Base-by-base conservation (phyloP, 176 grass and related monocot genomes). In the Aegilops bicornis region DNA sequence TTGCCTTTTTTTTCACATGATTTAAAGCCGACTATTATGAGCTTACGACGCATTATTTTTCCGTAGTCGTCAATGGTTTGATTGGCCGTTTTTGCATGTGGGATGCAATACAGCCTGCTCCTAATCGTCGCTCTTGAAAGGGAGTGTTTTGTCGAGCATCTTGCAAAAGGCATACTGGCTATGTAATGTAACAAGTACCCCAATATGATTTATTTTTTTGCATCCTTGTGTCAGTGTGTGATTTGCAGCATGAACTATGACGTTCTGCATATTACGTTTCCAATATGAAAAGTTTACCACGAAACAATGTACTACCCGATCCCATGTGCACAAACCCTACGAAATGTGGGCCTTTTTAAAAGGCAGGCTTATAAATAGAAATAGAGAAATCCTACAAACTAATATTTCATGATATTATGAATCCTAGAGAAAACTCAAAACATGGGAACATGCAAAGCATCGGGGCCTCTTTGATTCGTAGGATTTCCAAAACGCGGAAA, bases 11-110 rank as follows among this genome's bases (percentile, higher is more conserved):
- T 77, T 58, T 20, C 82, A 56, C 54, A 39, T 78, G 79, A 77
- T 77, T 70, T 63, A 17, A 35, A 39, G 58, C 76, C 66, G 33
- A 76, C 11, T 32, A 45, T 81, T 73, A 81, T 81, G 69, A 60
- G 58, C 1, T 85, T 65, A 42, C 54, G 4, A 56, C 64, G 17
- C 5, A 2, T 60, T 45, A 69, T 61, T 19, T 67, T 71, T 29
- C 14, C 14, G 17, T 78, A 69, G 27, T 69, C 84, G 82, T 66
- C 82, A 33, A 25, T 24, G 29, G 74, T 63, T 63, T 73, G 52
- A 40, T 73, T 84, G 74, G 35, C 64, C 48, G 22, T n/a, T 54
- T 80, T 15, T 24, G 62, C 79, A 67, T 77, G 29, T 88, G 86
- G 8, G 31, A 60, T 54, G 61, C 72, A 61, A 12, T 43, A 82